phyloP scores from a whole-genome alignment of 192 early-diverging fungal species.

The Coemansia sp. region DNA sequence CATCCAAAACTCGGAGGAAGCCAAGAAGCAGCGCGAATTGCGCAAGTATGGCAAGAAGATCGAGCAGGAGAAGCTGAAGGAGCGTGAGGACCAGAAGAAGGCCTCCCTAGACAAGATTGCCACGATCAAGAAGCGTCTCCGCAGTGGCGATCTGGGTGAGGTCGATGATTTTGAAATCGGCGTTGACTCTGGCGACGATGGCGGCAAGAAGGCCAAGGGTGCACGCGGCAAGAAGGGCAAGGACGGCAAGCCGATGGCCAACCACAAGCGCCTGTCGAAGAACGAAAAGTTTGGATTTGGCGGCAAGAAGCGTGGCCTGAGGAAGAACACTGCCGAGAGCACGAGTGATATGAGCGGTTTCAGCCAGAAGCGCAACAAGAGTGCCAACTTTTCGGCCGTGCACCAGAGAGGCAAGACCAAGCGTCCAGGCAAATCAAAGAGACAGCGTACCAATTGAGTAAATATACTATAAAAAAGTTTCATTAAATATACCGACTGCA shows the following conservation, averaged over 20 bases:
- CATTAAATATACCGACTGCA: too few species aligned
- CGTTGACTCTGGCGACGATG: constrained; percentile 40
- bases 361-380: constrained; percentile 54
- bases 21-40: constrained; percentile 83
- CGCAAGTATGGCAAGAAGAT: constrained; percentile 99
- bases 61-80: constrained; percentile 88
- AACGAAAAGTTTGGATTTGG: constrained; percentile 93
- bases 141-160: constrained; percentile 55
- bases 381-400: constrained; percentile 28
- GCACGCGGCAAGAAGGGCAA: constrained; percentile 31
- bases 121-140: constrained; percentile 83
- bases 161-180: constrained; percentile 56
- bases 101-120: constrained; percentile 92
- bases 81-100: constrained; percentile 86
- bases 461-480: too few species aligned
- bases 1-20: constrained; percentile 83
- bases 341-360: constrained; percentile 75
- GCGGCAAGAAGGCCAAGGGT: constrained; percentile 13
- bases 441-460: constrained; percentile 33
- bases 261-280: constrained; percentile 67
- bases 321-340: constrained; percentile 80
- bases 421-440: constrained; percentile 53
- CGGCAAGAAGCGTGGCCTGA: constrained; percentile 79
- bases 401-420: constrained; percentile 33
- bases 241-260: constrained; percentile 28